These are phyloP conservation scores for Polyporus tsugae DNA, from an alignment of 1,284 basidiomycete genomes.

Conservation along the genomic window DNA sequence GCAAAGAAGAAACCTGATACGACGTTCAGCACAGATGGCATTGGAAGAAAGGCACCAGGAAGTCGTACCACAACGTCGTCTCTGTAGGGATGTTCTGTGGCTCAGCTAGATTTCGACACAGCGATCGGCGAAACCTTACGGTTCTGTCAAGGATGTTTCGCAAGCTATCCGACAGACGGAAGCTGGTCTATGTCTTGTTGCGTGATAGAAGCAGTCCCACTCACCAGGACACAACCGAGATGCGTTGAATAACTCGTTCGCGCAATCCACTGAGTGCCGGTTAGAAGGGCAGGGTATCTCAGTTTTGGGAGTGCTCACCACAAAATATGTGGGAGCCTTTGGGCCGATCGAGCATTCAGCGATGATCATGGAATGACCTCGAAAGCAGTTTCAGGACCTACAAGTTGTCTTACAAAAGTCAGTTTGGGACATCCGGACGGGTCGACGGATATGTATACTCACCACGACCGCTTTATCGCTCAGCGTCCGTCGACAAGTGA, in stretches of 20 bases:
- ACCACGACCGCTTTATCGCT: slow-evolving; percentile 85
- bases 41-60: neutral
- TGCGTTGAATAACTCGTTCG: slow-evolving; percentile 80
- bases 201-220: neutral
- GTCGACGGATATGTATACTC: slow-evolving; percentile 40
- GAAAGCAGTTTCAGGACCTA: slow-evolving; percentile 31
- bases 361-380: neutral
- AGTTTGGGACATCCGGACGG: neutral
- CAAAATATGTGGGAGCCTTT: slow-evolving; percentile 86
- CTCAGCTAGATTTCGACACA: slow-evolving; percentile 1
- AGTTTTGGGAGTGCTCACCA: slow-evolving; percentile 50
- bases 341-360: slow-evolving; percentile 7
- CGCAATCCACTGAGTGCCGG: slow-evolving; percentile 71
- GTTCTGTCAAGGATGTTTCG: slow-evolving; percentile 79
- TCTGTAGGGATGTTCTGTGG: slow-evolving; percentile 46
- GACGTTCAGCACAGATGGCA: neutral
- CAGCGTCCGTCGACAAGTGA: slow-evolving; percentile 71
- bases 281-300: neutral
- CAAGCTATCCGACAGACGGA: slow-evolving; percentile 59
- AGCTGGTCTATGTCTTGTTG: neutral
- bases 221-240: slow-evolving; percentile 80
- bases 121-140: slow-evolving; percentile 51
- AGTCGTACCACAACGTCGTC: slow-evolving; percentile 79
- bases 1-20: slow-evolving; percentile 73
- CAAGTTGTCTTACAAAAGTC: slow-evolving; percentile 43